Base-by-base conservation (phyloP, 169 alveolate genomes). In the Eimeria sp. region DNA sequence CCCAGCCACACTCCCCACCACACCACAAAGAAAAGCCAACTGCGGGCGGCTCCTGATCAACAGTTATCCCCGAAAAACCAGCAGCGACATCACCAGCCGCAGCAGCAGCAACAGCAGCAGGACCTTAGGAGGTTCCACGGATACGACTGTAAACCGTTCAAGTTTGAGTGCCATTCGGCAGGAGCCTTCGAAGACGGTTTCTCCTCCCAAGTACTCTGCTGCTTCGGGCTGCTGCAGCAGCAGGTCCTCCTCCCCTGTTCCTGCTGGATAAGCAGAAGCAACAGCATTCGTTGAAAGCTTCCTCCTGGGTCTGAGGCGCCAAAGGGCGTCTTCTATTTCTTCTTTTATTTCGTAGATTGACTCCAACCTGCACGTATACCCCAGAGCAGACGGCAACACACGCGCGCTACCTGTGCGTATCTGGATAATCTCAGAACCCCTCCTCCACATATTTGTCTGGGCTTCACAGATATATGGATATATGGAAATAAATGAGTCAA, bases 281-380 rank as follows among this genome's bases (percentile, higher is more conserved):
- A 61, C 92, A 13, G 78, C 88, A 61, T 51, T 75, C 34, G 78
- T 57, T 67, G 90, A 75, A 65, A 76, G 72, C 61, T 61, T 57
- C 11, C 92, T 34, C 27, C 80, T 78, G 49, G 97, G 89, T 51
- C 75, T 45, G 89, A 80, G 30, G 82, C 97, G 94, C 75, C 94
- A 94, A n/a, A 97, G 75, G 45, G 90, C 97, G 70, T 97, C 98
- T 25, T 93, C 96, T 27, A 99, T 92, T 95, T 98, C 98, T 49
- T 98, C 98, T 70, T 98, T 98, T 67, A 99, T 98, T 95, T 98
- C 99, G 86, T 98, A 98, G 27, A 98, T 97, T 63, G 99, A 97
- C 96, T 99, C 99, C 96, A 98, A 95, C 78, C 96, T 92, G 73
- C 51, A 27, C 30, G 43, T 7, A 76, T 65, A 10, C 61, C 57